Conservation (phyloP, 2,329 filamentous ascomycete species). For the Clarireedia hainanense region DNA sequence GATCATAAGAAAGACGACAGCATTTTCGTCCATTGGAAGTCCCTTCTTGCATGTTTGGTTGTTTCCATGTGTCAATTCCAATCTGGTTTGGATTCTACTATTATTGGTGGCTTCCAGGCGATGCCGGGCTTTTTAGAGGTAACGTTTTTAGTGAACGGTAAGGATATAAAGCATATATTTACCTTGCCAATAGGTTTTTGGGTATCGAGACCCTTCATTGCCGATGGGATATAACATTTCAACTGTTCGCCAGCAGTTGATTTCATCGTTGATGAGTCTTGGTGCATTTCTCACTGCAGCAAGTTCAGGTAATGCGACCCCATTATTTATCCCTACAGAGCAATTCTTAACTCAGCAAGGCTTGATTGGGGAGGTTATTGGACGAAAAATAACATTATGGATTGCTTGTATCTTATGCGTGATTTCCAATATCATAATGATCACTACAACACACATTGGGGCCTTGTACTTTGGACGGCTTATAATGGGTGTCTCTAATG, state of each 20-base stretch:
- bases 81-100: constrained; percentile 18
- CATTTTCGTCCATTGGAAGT: constrained; percentile 14
- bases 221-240: constrained; percentile 26
- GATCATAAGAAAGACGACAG: not conserved
- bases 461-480: not conserved
- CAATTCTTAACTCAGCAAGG: not conserved
- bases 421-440: not conserved
- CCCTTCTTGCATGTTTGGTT: constrained; percentile 14
- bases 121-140: constrained; percentile 17
- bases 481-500: not conserved
- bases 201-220: constrained; percentile 28
- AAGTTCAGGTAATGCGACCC: constrained; percentile 35
- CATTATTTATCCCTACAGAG: not conserved
- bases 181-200: constrained; percentile 36
- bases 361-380: not conserved
- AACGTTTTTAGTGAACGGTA: not conserved
- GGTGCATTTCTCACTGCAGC: constrained; percentile 43
- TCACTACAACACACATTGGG: not conserved
- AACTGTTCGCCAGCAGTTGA: constrained; percentile 44
- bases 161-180: not conserved
- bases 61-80: constrained; percentile 20
- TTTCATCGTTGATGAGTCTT: constrained; percentile 43
- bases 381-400: not conserved
- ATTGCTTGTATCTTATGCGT: not conserved
- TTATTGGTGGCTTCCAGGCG: constrained; percentile 14